These are phyloP conservation scores for Schizosaccharomyces lindneri DNA, from an alignment of 805 yeast species.

Conservation along the genomic window DNA sequence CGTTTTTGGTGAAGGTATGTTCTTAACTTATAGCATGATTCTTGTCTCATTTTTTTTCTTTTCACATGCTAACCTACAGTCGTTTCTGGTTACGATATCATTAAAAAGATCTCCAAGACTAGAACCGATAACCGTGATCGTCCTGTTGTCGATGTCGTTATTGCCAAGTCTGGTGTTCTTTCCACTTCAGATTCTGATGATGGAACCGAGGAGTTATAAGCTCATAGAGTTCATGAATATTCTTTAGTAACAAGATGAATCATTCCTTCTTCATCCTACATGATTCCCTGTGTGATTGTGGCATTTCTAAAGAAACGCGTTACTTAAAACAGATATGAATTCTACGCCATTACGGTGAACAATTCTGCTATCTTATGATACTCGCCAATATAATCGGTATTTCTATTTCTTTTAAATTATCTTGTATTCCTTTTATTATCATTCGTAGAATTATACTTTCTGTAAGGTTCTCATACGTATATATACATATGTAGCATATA, in stretches of 20 bases:
- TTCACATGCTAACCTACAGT: slow-evolving; percentile 20
- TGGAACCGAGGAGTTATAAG: background rate
- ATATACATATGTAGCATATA: too few relatives aligned
- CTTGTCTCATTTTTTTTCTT: background rate
- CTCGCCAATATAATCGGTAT: too few relatives aligned
- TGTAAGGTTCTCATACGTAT: too few relatives aligned
- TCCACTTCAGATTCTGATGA: slow-evolving; percentile 10
- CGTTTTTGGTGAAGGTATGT: slow-evolving; percentile 33
- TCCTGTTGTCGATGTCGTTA: slow-evolving; percentile 41
- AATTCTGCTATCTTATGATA: too few relatives aligned
- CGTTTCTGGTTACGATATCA: slow-evolving; percentile 62
- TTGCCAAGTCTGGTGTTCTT: slow-evolving; percentile 40
- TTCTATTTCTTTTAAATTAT: too few relatives aligned
- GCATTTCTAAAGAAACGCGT: too few relatives aligned
- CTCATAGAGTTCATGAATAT: background rate
- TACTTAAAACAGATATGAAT: too few relatives aligned
- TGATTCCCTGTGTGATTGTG: too few relatives aligned
- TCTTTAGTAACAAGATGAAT: background rate
- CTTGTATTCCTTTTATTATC: too few relatives aligned
- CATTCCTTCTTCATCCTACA: too few relatives aligned
- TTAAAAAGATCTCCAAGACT: slow-evolving; percentile 45
- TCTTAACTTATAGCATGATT: background rate
- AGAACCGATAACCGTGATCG: slow-evolving; percentile 46
- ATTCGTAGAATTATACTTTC: too few relatives aligned
- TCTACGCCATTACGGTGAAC: too few relatives aligned